Conservation (phyloP, 2,329 filamentous ascomycete genomes). For the Colletotrichum sp. region DNA sequence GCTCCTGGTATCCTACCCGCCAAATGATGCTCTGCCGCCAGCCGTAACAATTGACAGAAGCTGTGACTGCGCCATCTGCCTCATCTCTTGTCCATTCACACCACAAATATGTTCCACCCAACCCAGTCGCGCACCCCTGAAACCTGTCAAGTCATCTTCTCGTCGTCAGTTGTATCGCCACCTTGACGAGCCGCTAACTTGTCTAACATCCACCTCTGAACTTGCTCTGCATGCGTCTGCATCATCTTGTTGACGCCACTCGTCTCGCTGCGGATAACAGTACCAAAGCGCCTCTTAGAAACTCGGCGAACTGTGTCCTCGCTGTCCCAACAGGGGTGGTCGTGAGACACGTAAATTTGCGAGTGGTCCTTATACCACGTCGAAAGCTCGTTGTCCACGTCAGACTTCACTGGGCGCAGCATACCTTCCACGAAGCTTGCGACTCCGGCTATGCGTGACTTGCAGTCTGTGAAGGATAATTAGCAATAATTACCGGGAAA, state of each 20-base stretch:
- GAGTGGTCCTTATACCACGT: constrained; percentile 87
- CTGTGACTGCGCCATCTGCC: neutral
- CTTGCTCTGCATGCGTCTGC: constrained; percentile 56
- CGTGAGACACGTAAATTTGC: constrained; percentile 75
- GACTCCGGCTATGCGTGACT: constrained; percentile 71
- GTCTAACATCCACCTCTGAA: constrained; percentile 55
- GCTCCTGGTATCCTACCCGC: neutral
- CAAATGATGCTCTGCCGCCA: neutral
- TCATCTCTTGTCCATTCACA: neutral
- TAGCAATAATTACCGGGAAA: neutral
- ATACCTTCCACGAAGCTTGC: constrained; percentile 83
- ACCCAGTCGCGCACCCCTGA: neutral
- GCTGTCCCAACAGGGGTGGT: constrained; percentile 79
- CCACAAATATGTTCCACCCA: neutral
- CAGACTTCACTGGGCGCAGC: constrained; percentile 79
- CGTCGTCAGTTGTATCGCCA: constrained; percentile 57
- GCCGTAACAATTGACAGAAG: neutral
- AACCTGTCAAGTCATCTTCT: constrained; percentile 34
- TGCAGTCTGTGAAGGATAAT: constrained; percentile 56
- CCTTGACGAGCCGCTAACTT: constrained; percentile 36
- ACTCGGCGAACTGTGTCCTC: constrained; percentile 65
- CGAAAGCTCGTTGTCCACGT: constrained; percentile 74
- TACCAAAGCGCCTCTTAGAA: constrained; percentile 64
- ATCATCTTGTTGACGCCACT: constrained; percentile 62
- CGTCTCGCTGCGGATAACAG: constrained; percentile 57